Base-by-base conservation (phyloP, 768 basidiomycete genomes). In the Leccinum barrowsii region DNA sequence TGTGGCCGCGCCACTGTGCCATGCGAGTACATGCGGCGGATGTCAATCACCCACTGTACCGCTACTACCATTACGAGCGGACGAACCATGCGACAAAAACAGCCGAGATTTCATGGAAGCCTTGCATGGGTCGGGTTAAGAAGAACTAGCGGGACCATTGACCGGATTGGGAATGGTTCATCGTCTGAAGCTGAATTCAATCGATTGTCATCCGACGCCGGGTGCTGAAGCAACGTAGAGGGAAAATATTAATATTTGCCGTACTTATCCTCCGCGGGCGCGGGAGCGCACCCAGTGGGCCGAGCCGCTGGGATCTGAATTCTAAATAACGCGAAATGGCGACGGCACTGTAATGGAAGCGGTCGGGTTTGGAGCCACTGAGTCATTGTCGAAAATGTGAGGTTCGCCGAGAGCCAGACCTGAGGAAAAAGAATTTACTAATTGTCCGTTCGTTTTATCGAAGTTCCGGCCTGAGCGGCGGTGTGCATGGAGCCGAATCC, bases 41-140 rank as follows among this genome's bases (percentile, higher is more conserved):
- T 30, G 52, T 12, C 51, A 42, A 28, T 26, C 7, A 24, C 42
- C 42, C 42, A 44, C 19, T 44, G 5, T 19, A 42, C 35, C 34
- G 5, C 34, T 34, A 34, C 34, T 34, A 37, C 35, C 49, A 28
- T 50, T 42, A 52, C 54, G 56, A 58, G 34, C 56, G 55, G 49
- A 17, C 34, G 47, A 44, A 54, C 26, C 34, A 11, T 50, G 58
- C 8, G 47, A 57, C 55, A 63, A 63, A 42, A 56, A 37, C 46
- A 37, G n/a, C 67, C 66, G 58, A 59, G 58, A 58, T 65, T 52
- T 35, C 52, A 28, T 28, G 47, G 51, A 52, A 48, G 57, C n/a
- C 21, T 44, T 44, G 42, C 42, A 44, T 19, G n/a, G n/a, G 19
- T 44, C 42, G 4, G 5, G 19, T 11, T 11, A 19, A 19, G 42